Evolutionary conservation across 352 stramenopile species (phyloP).

Genomic region (Pythium aristosporum): DNA sequence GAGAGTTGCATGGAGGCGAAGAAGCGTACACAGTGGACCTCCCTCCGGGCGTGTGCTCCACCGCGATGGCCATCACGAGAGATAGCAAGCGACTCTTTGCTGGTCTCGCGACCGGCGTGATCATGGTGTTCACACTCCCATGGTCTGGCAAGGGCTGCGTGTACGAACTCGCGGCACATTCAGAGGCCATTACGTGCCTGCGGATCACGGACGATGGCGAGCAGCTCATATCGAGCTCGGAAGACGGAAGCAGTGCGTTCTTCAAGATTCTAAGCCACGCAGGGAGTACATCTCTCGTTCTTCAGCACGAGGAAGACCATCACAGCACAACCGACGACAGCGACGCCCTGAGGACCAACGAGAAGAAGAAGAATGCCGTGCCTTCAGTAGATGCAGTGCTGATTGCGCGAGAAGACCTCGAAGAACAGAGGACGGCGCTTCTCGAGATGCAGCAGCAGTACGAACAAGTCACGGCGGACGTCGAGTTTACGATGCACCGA

Average conservation of each 20-base stretch:
- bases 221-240: constrained; percentile 48
- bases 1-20: constrained; percentile 60
- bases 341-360: constrained; percentile 18
- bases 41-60: constrained; percentile 38
- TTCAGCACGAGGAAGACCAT: neutral
- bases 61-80: constrained; percentile 55
- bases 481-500: constrained; percentile 80
- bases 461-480: constrained; percentile 77
- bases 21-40: constrained; percentile 56
- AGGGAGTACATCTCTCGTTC: neutral
- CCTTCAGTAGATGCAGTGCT: constrained; percentile 49
- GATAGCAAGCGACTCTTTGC: constrained; percentile 66
- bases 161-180: constrained; percentile 55
- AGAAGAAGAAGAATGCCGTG: constrained; percentile 29
- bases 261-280: constrained; percentile 42
- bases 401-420: constrained; percentile 73
- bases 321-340: neutral
- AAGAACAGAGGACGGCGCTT: constrained; percentile 55
- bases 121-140: constrained; percentile 68
- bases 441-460: constrained; percentile 66
- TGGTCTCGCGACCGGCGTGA: constrained; percentile 55
- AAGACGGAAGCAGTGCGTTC: constrained; percentile 63
- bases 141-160: constrained; percentile 34
- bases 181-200: constrained; percentile 61
- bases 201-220: constrained; percentile 76